These are phyloP conservation scores for Aspergillus coremiiformis DNA, from an alignment of 495 filamentous ascomycete species.

Conservation along the genomic window DNA sequence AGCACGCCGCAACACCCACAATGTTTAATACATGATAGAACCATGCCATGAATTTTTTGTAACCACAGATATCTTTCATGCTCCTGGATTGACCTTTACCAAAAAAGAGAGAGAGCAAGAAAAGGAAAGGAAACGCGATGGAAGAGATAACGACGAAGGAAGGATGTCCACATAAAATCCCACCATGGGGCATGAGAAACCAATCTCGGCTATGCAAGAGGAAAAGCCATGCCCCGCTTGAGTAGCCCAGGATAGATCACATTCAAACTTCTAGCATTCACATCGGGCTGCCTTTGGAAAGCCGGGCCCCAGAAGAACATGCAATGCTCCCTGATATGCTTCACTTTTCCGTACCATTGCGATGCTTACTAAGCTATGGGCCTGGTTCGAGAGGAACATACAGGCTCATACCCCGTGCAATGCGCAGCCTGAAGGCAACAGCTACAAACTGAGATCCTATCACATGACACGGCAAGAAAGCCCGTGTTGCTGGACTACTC, in stretches of 20 bases:
- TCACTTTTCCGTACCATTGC: not conserved
- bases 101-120: not conserved
- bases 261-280: not conserved
- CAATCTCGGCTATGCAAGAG: conserved; percentile 21
- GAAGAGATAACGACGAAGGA: not conserved
- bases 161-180: not conserved
- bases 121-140: not conserved
- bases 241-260: conserved; percentile 12
- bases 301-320: not conserved
- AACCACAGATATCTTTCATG: not conserved
- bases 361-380: not conserved
- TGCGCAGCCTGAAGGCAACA: not conserved
- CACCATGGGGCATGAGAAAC: conserved; percentile 20
- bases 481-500: conserved; percentile 17
- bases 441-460: conserved; percentile 6
- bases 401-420: not conserved
- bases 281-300: not conserved
- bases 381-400: not conserved
- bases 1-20: conserved; percentile 12
- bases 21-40: conserved; percentile 11
- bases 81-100: not conserved
- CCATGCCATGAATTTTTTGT: not conserved
- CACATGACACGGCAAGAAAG: conserved; percentile 17
- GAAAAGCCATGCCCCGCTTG: conserved; percentile 28
- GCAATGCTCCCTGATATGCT: not conserved